phyloP scores from a whole-genome alignment of 139 green algal genomes.

The Coelastrella sp. region DNA sequence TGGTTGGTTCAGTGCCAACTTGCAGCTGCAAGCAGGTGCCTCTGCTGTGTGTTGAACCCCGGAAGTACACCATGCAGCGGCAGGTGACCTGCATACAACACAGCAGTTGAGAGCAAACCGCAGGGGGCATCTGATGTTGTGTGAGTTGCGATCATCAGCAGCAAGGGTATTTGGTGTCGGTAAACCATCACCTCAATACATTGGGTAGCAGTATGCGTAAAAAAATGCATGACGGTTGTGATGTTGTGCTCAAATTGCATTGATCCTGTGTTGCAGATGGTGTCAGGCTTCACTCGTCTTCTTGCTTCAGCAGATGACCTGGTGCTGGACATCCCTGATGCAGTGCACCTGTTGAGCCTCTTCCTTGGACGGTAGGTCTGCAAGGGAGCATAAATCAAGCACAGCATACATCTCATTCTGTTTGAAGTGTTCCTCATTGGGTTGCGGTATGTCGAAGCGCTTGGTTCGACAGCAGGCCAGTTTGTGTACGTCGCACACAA shows the following conservation, averaged over 20 bases:
- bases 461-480: no score
- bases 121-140: neutral
- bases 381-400: neutral
- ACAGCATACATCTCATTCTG: no score
- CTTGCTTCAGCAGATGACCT: slow-evolving; percentile 84
- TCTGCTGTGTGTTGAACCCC: neutral
- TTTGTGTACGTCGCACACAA: no score
- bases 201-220: neutral
- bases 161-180: neutral
- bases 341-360: slow-evolving; percentile 76
- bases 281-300: slow-evolving; percentile 78
- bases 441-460: no score
- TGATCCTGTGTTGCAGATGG: slow-evolving; percentile 51
- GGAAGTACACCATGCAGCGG: no score
- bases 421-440: no score
- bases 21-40: neutral
- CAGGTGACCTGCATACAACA: no score
- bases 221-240: neutral
- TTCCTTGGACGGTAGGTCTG: slow-evolving; percentile 77
- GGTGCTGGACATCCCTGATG: slow-evolving; percentile 91
- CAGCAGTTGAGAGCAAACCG: no score
- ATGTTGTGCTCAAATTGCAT: neutral
- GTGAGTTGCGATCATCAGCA: neutral
- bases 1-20: neutral
- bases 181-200: neutral